These are phyloP conservation scores for Phytophthora tentaculata DNA, from an alignment of 352 stramenopile genomes.

Conservation along the genomic window DNA sequence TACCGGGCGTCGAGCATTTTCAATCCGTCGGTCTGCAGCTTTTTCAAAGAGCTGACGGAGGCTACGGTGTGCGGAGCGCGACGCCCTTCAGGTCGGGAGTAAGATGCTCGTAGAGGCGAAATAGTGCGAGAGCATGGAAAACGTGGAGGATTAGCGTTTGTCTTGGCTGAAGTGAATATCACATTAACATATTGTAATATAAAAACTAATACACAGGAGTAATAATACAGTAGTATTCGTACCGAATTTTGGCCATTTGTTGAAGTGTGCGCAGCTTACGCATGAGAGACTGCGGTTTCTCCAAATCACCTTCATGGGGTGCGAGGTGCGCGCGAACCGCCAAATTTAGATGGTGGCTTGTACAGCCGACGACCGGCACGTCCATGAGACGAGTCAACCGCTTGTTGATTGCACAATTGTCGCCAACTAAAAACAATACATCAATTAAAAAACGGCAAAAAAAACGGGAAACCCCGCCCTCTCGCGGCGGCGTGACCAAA, in stretches of 20 bases:
- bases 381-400: too few species aligned
- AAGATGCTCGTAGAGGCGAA: neutral
- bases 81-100: neutral
- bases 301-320: too few species aligned
- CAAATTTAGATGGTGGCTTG: too few species aligned
- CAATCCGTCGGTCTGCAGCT: neutral
- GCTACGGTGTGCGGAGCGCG: neutral
- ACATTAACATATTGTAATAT: neutral
- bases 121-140: neutral
- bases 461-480: too few species aligned
- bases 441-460: too few species aligned
- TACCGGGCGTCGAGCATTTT: neutral
- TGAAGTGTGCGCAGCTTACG: neutral
- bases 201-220: neutral
- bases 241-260: neutral
- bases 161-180: neutral
- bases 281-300: neutral
- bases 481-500: too few species aligned
- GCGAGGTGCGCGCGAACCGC: too few species aligned
- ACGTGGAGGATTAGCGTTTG: neutral
- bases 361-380: too few species aligned
- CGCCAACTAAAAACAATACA: too few species aligned
- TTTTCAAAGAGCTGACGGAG: neutral
- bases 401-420: too few species aligned
- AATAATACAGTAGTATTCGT: neutral